Percentiles rank a stretch among this genome's conserved stretches.
Evolutionary conservation across 176 grass and related monocot species (phyloP).

Genomic region (Oryza punctata): DNA sequence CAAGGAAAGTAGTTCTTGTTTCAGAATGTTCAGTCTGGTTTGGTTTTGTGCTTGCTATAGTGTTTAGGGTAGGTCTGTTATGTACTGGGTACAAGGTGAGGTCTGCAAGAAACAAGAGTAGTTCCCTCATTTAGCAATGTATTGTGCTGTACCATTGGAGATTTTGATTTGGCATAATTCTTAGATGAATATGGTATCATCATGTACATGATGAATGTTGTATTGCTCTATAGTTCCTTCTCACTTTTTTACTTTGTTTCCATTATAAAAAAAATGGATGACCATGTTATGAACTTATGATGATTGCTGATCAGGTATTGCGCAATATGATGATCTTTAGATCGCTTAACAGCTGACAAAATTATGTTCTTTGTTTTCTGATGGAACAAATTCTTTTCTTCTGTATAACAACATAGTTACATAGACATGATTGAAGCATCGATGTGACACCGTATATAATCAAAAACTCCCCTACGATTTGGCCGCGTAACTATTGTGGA

Average conservation of each 20-base stretch:
- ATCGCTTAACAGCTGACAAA: too few relatives aligned
- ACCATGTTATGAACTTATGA: background rate
- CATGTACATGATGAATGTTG: background rate
- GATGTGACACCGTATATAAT: too few relatives aligned
- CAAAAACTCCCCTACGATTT: too few relatives aligned
- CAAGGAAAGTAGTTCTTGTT: constrained; percentile 9
- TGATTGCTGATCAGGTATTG: background rate
- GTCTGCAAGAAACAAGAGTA: constrained; percentile 28
- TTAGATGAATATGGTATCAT: background rate
- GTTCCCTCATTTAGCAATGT: constrained; percentile 26
- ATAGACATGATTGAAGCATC: too few relatives aligned
- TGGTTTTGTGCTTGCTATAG: constrained; percentile 35
- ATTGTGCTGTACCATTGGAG: constrained; percentile 25
- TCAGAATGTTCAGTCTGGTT: constrained; percentile 33
- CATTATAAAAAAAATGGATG: background rate
- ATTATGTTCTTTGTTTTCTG: too few relatives aligned
- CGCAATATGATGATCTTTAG: background rate
- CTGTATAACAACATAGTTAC: too few relatives aligned
- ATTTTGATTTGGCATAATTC: constrained; percentile 27
- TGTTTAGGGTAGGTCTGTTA: constrained; percentile 44
- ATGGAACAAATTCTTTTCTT: too few relatives aligned
- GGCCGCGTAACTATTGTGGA: too few relatives aligned
- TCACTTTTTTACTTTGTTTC: background rate
- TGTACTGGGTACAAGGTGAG: constrained; percentile 32
- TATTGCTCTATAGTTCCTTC: background rate